phyloP scores from a whole-genome alignment of 2,329 filamentous ascomycete species.

The Nemania sp. region DNA sequence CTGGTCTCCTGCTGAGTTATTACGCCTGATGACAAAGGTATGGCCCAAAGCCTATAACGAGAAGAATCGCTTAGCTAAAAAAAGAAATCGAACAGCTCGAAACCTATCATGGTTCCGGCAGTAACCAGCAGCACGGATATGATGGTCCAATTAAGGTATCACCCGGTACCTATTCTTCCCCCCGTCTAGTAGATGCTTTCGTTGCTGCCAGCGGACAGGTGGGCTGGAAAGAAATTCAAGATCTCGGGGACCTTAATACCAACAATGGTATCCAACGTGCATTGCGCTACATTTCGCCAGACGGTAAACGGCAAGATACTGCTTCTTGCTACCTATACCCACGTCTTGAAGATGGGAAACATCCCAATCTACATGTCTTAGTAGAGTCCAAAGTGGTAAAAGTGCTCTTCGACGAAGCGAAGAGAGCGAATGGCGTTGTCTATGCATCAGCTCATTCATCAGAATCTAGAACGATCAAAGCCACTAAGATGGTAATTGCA shows the following conservation, averaged over 20 bases:
- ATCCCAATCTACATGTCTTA: slow-evolving; percentile 63
- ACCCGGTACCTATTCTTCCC: slow-evolving; percentile 3
- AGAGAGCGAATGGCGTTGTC: slow-evolving; percentile 60
- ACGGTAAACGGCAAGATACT: slow-evolving; percentile 24
- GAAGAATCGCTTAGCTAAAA: not conserved
- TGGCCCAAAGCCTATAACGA: not conserved
- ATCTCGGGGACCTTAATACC: slow-evolving; percentile 3
- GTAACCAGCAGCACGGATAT: slow-evolving; percentile 17
- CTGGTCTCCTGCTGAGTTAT: not conserved
- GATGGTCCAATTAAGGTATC: slow-evolving; percentile 22
- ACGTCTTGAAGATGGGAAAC: slow-evolving; percentile 17
- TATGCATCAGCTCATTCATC: not conserved
- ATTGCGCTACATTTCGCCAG: slow-evolving; percentile 14
- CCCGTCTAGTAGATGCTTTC: not conserved
- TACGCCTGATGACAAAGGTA: slow-evolving; percentile 13
- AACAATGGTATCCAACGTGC: slow-evolving; percentile 14
- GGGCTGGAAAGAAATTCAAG: slow-evolving; percentile 10
- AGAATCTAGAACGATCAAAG: not conserved
- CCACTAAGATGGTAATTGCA: slow-evolving; percentile 59
- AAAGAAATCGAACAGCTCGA: not conserved
- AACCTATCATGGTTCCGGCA: not conserved
- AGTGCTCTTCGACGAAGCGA: slow-evolving; percentile 61
- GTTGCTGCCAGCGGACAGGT: not conserved
- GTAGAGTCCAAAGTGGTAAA: slow-evolving; percentile 62
- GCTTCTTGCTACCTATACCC: slow-evolving; percentile 24